Percentiles rank a stretch among this genome's conserved stretches.
These are phyloP conservation scores for Nemania sp. DNA, from an alignment of 2,329 filamentous ascomycete species.

Conservation along the genomic window DNA sequence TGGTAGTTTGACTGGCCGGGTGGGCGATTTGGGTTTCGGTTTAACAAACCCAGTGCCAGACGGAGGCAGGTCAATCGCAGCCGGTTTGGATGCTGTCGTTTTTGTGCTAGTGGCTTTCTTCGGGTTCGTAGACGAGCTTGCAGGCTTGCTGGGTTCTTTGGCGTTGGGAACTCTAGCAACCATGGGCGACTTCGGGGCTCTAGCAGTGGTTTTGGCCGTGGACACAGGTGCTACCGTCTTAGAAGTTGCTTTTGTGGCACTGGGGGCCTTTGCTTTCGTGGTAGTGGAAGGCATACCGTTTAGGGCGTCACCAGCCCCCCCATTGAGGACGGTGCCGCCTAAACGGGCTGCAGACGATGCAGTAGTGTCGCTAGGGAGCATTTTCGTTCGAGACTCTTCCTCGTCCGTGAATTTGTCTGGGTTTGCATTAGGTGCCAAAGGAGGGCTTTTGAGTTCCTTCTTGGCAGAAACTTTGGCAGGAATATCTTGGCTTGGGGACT, in stretches of 20 bases:
- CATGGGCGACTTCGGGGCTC: slow-evolving; percentile 54
- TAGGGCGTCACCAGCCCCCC: slow-evolving; percentile 34
- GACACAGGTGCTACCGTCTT: slow-evolving; percentile 43
- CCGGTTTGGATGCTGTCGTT: slow-evolving; percentile 55
- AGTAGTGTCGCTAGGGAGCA: slow-evolving; percentile 51
- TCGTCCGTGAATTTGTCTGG: slow-evolving; percentile 57
- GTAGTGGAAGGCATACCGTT: slow-evolving; percentile 42
- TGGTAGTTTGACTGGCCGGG: slow-evolving; percentile 74
- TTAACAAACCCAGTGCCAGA: slow-evolving; percentile 63
- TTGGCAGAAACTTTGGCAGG: slow-evolving; percentile 45
- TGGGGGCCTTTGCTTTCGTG: slow-evolving; percentile 51
- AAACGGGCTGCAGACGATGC: slow-evolving; percentile 44
- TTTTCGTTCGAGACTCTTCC: slow-evolving; percentile 53
- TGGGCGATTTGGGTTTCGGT: slow-evolving; percentile 75
- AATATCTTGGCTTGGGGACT: slow-evolving; percentile 54
- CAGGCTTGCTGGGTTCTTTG: slow-evolving; percentile 52
- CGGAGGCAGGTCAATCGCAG: slow-evolving; percentile 56
- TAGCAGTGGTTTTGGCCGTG: slow-evolving; percentile 51
- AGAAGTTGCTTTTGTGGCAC: slow-evolving; percentile 43
- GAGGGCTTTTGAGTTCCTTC: slow-evolving; percentile 39
- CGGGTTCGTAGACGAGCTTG: slow-evolving; percentile 52
- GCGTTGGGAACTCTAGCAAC: slow-evolving; percentile 52
- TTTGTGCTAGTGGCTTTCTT: slow-evolving; percentile 52
- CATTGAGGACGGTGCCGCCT: slow-evolving; percentile 39
- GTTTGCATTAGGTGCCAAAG: slow-evolving; percentile 53